A percentile compares a stretch with the other conserved stretches of the same genome.
Evolutionary conservation across 345 rosid species (phyloP).

Genomic region (Eucalyptus sp.): DNA sequence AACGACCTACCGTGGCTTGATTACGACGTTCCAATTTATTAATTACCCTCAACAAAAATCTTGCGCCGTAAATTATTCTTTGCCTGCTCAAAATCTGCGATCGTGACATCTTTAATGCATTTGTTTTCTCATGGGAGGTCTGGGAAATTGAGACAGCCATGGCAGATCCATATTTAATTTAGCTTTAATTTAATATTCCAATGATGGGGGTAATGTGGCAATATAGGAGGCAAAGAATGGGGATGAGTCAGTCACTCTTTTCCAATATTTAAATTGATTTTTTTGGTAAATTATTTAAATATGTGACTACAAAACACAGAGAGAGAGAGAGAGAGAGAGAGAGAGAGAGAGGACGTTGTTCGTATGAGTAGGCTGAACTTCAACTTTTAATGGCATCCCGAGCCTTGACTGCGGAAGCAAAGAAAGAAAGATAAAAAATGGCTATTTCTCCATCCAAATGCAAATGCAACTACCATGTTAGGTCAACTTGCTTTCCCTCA

Average conservation of each 20-base stretch:
- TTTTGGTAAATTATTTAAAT: not conserved
- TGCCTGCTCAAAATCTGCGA: not conserved
- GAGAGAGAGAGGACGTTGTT: not conserved
- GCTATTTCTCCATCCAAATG: not conserved
- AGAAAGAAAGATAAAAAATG: conserved; percentile 1
- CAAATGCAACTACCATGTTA: not conserved
- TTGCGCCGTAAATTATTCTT: not conserved
- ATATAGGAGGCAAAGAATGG: not conserved
- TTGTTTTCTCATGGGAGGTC: not conserved
- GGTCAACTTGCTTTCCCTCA: conserved; percentile 62
- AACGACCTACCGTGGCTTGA: not conserved
- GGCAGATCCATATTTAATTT: not conserved
- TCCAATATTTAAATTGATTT: not conserved
- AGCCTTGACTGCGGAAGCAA: not conserved
- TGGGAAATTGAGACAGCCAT: not conserved
- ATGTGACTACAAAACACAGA: not conserved
- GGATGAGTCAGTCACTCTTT: not conserved
- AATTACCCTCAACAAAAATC: not conserved
- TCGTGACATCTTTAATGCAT: not conserved
- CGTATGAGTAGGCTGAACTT: not conserved
- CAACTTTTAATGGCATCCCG: not conserved
- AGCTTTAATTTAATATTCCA: not conserved
- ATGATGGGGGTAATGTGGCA: not conserved
- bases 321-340: too few species aligned
- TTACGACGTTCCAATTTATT: not conserved